Base-by-base conservation (phyloP, 768 basidiomycete species). In the Rhizopogon vinicolor region DNA sequence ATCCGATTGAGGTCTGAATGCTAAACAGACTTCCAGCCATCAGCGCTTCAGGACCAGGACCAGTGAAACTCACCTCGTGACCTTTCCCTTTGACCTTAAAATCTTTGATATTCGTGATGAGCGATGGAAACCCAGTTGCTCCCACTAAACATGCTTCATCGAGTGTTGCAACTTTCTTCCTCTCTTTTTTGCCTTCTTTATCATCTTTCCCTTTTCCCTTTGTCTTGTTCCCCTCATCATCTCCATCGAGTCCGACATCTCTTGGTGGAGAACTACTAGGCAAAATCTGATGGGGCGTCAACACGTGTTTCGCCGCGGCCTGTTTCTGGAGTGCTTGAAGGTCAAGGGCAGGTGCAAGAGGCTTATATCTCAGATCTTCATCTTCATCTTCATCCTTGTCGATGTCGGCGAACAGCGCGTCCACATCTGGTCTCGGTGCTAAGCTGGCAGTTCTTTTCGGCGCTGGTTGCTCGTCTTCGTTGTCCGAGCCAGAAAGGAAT, bases 61-160 rank as follows among this genome's bases (percentile, higher is more conserved):
- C 12, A 55, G 29, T 54, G 28, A 44, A 14, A 22, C 50, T 40
- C 70, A 93, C 96, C 80, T 99, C 97, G 63, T 92, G 84, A 0
- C 95, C 95, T 68, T 97, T 98, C 7, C 94, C 95, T 62, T 84
- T 88, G 16, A 85, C 77, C 60, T 81, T 87, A 72, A 96, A 91
- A 55, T 81, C 74, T 72, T 91, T 92, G 28, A 87, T 79, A 51
- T 86, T 82, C 55, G 86, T 78, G 50, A 93, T 80, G 43, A 99
- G 77, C 46, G 81, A 78, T 2, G 91, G 92, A 62, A 99, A 88
- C 1, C 97, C 95, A 31, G 78, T 75, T 3, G 81, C 72, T 5
- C 86, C 84, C 13, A 94, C 72, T 55, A 99, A 68, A 55, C 89
- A 78, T 41, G 75, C 81, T 65, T 92, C 91, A 67, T 95, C 90